Evolutionary conservation across 768 basidiomycete species (phyloP).

Genomic region (Podaxis pistillaris): DNA sequence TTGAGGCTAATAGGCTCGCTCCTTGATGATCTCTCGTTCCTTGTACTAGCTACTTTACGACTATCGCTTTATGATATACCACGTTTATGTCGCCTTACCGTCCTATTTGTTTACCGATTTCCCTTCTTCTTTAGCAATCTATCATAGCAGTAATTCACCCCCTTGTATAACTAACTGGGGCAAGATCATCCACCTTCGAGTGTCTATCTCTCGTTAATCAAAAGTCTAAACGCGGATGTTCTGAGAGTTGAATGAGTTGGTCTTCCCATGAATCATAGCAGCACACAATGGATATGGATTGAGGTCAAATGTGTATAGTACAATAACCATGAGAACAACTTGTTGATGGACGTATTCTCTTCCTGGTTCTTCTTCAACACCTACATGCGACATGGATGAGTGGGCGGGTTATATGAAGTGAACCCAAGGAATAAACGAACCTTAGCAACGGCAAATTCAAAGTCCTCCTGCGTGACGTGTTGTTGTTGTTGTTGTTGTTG

Average conservation of each 20-base stretch:
- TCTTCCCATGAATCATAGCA: too few relatives aligned
- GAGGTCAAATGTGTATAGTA: neutral
- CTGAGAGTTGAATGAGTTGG: too few relatives aligned
- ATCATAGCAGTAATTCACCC: too few relatives aligned
- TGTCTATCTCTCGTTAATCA: too few relatives aligned
- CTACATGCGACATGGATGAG: constrained; percentile 30
- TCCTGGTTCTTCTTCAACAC: constrained; percentile 97
- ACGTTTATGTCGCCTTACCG: neutral
- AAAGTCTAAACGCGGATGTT: too few relatives aligned
- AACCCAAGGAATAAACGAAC: constrained; percentile 34
- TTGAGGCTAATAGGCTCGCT: constrained; percentile 21
- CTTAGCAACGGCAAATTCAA: constrained; percentile 98
- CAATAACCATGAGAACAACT: constrained; percentile 74
- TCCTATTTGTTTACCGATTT: neutral
- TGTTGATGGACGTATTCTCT: constrained; percentile 90
- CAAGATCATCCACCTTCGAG: too few relatives aligned
- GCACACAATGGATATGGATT: too few relatives aligned
- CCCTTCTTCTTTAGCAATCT: too few relatives aligned
- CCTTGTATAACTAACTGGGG: too few relatives aligned
- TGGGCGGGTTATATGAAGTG: constrained; percentile 35
- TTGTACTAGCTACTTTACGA: neutral
- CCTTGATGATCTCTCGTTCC: neutral
- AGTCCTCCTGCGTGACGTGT: too few relatives aligned
- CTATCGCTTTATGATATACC: neutral
- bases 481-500: too few relatives aligned